Evolutionary conservation across 2,329 filamentous ascomycete species (phyloP).

Genomic region (Calonectria hawksworthii): DNA sequence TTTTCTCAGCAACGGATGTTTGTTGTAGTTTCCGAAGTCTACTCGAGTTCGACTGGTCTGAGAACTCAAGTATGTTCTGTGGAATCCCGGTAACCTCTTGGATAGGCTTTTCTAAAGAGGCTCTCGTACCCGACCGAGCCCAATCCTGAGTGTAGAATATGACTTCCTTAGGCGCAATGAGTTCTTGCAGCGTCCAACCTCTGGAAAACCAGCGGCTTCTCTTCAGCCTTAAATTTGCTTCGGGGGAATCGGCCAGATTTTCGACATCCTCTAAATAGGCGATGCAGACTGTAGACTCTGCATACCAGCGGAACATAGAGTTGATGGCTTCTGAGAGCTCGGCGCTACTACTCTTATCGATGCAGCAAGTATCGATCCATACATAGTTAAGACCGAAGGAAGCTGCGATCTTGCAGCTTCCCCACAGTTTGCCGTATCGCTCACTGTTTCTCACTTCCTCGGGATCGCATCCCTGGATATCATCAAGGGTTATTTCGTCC

Average conservation of each 20-base stretch:
- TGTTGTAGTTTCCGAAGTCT: slow-evolving; percentile 21
- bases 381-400: slow-evolving; percentile 40
- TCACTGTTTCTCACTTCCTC: neutral
- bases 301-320: slow-evolving; percentile 53
- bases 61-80: slow-evolving; percentile 32
- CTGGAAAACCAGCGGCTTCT: slow-evolving; percentile 45
- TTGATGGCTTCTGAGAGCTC: slow-evolving; percentile 51
- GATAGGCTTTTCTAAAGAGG: slow-evolving; percentile 37
- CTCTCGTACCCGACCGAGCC: slow-evolving; percentile 34
- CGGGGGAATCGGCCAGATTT: slow-evolving; percentile 2
- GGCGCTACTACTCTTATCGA: slow-evolving; percentile 50
- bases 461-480: slow-evolving; percentile 21
- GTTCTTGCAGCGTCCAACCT: slow-evolving; percentile 49
- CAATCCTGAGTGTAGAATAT: slow-evolving; percentile 44
- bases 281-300: slow-evolving; percentile 43
- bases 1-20: slow-evolving; percentile 45
- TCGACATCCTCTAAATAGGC: slow-evolving; percentile 44
- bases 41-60: slow-evolving; percentile 25
- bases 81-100: slow-evolving; percentile 36
- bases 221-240: slow-evolving; percentile 1
- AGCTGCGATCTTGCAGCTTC: slow-evolving; percentile 37
- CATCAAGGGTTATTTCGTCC: slow-evolving; percentile 41
- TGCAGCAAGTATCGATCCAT: slow-evolving; percentile 52
- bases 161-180: slow-evolving; percentile 45
- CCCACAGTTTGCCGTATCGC: slow-evolving; percentile 38